A percentile compares a stretch with the other conserved stretches of the same genome.
These are phyloP conservation scores for Heracleum sosnowskyi DNA, from an alignment of 129 eudicot species.

Conservation along the genomic window DNA sequence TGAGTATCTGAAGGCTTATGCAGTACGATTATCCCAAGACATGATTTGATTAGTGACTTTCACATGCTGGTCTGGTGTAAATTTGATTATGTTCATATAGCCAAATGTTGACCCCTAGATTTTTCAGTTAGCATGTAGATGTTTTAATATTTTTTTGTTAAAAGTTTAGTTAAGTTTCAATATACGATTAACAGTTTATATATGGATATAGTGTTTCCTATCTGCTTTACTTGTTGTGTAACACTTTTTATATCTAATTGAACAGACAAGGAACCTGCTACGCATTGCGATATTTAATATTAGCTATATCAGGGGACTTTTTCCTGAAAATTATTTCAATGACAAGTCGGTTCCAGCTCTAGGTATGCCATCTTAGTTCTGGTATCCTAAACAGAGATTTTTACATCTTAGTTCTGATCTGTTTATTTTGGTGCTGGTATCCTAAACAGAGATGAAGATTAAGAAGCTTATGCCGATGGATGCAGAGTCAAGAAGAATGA, in stretches of 20 bases:
- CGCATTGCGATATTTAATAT: conserved; percentile 96
- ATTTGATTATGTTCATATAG: neutral
- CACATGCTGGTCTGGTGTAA: neutral
- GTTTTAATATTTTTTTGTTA: neutral
- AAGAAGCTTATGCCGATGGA: conserved; percentile 99
- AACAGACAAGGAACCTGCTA: conserved; percentile 94
- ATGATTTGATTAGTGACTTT: neutral
- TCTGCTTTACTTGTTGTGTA: neutral
- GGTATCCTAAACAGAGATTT: neutral
- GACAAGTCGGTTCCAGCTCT: conserved; percentile 90
- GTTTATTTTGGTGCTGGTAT: conserved; percentile 7
- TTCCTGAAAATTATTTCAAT: conserved; percentile 91
- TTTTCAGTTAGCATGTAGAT: neutral
- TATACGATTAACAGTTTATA: no score
- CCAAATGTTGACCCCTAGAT: neutral
- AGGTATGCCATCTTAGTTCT: conserved; percentile 43
- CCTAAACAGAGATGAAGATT: conserved; percentile 85
- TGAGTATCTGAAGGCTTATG: neutral
- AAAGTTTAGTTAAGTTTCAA: neutral
- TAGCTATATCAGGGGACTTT: conserved; percentile 95
- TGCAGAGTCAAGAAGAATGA: conserved; percentile 89
- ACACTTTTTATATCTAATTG: conserved; percentile 12
- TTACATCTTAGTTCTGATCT: conserved; percentile 4
- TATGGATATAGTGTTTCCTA: neutral
- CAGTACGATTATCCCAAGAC: neutral